A percentile compares a stretch with the other conserved stretches of the same genome.
phyloP scores from a whole-genome alignment of 2,329 filamentous ascomycete species.

The Didymella glomerata region DNA sequence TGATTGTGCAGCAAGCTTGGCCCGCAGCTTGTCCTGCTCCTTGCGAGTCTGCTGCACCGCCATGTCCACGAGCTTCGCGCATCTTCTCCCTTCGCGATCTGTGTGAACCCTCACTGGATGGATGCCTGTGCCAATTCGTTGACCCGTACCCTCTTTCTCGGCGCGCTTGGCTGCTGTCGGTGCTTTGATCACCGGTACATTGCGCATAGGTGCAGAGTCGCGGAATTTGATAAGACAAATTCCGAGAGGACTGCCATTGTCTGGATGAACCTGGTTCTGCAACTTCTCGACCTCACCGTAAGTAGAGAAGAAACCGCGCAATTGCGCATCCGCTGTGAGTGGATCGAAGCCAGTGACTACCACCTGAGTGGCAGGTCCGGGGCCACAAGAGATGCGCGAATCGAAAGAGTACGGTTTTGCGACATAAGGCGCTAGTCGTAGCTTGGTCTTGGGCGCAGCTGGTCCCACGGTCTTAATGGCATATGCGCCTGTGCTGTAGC shows the following conservation, averaged over 20 bases:
- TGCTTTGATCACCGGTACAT: conserved; percentile 67
- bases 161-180: conserved; percentile 83
- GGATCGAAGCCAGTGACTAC: conserved; percentile 98
- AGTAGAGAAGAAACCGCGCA: conserved; percentile 77
- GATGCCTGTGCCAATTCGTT: conserved; percentile 77
- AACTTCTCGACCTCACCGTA: conserved; percentile 90
- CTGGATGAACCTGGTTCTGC: conserved; percentile 93
- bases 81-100: conserved; percentile 87
- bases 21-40: conserved; percentile 61
- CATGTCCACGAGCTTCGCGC: conserved; percentile 78
- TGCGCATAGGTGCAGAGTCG: conserved; percentile 68
- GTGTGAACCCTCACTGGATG: conserved; percentile 77
- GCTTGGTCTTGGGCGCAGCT: conserved; percentile 70
- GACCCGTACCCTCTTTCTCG: conserved; percentile 77
- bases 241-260: conserved; percentile 91
- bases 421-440: conserved; percentile 78
- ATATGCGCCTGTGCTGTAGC: conserved; percentile 63
- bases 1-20: conserved; percentile 43
- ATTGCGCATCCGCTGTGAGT: conserved; percentile 78
- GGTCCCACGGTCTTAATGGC: conserved; percentile 64
- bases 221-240: conserved; percentile 92
- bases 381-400: conserved; percentile 81
- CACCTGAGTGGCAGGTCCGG: conserved; percentile 87
- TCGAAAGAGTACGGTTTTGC: conserved; percentile 85
- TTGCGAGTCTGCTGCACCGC: conserved; percentile 74